These are phyloP conservation scores for Diplocarpon mali DNA, from an alignment of 2,329 filamentous ascomycete species.

Conservation along the genomic window DNA sequence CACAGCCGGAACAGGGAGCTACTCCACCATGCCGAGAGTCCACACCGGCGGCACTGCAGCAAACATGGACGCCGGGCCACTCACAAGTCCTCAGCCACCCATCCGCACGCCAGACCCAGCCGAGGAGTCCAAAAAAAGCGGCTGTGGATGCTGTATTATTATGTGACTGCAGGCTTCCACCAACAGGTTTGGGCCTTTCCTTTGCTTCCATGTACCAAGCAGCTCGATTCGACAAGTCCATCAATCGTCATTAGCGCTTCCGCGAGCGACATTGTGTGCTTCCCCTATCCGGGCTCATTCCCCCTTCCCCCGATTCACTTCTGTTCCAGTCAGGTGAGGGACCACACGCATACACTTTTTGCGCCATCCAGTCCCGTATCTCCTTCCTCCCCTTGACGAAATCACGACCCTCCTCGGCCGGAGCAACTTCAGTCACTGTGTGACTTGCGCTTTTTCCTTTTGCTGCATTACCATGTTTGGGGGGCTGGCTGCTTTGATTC, in stretches of 20 bases:
- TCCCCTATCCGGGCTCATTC: background rate
- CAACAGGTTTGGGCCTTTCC: conserved; percentile 4
- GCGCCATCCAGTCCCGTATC: background rate
- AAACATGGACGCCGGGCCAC: conserved; percentile 24
- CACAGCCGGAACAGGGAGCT: conserved; percentile 36
- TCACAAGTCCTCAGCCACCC: conserved; percentile 29
- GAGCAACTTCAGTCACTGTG: no score
- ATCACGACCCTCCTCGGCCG: conserved; percentile 10
- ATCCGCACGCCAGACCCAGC: conserved; percentile 42
- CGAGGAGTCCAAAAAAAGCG: conserved; percentile 35
- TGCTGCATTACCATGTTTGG: background rate
- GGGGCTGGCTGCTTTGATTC: conserved; percentile 9
- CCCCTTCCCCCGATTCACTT: background rate
- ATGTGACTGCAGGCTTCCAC: conserved; percentile 30
- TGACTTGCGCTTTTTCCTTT: conserved; percentile 2
- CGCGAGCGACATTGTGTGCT: background rate
- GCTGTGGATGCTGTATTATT: conserved; percentile 39
- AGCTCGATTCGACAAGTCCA: background rate
- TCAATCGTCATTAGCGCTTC: background rate
- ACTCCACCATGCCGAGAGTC: conserved; percentile 32
- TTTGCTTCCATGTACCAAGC: conserved; percentile 6
- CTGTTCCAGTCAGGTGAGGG: no score
- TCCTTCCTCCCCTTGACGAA: conserved; percentile 4
- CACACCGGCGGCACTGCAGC: conserved; percentile 31
- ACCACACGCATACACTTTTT: conserved; percentile 1